A percentile compares a stretch with the other conserved stretches of the same genome.
These are phyloP conservation scores for Rossbeevera mucosa DNA, from an alignment of 768 basidiomycete genomes.

Conservation along the genomic window DNA sequence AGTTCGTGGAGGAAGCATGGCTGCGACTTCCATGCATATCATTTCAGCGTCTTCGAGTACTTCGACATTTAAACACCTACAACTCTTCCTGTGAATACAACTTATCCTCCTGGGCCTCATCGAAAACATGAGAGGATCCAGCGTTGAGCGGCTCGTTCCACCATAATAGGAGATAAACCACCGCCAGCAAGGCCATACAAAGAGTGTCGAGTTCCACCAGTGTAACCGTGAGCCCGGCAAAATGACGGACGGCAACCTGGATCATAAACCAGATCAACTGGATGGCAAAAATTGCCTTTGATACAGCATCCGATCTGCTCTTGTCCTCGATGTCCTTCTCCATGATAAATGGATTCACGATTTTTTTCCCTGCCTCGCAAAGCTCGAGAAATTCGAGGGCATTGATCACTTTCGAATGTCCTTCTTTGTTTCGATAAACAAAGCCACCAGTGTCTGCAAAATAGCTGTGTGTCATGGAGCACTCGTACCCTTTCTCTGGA, in stretches of 20 bases:
- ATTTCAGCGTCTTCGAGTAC: too few relatives aligned
- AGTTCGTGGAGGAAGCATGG: neutral
- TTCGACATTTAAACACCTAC: neutral
- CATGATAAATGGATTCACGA: neutral
- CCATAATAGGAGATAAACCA: neutral
- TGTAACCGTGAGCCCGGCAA: neutral
- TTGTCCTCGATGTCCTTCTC: neutral
- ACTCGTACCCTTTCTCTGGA: neutral
- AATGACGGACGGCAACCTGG: neutral
- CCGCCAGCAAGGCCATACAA: neutral
- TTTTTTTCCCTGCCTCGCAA: neutral
- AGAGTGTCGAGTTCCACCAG: neutral
- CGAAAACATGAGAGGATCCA: neutral
- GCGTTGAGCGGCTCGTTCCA: neutral
- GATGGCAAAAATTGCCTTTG: neutral
- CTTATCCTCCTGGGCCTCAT: neutral
- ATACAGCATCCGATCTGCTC: constrained; percentile 1
- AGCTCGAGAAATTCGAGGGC: neutral
- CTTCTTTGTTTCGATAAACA: too few relatives aligned
- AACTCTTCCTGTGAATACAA: neutral
- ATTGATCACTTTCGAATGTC: neutral
- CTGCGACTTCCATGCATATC: neutral
- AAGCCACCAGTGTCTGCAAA: too few relatives aligned
- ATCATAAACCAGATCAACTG: neutral
- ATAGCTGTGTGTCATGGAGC: too few relatives aligned